Percentiles rank a stretch among this genome's conserved stretches.
Conservation (phyloP, 495 filamentous ascomycete species). For the Geopyxis carbonaria region DNA sequence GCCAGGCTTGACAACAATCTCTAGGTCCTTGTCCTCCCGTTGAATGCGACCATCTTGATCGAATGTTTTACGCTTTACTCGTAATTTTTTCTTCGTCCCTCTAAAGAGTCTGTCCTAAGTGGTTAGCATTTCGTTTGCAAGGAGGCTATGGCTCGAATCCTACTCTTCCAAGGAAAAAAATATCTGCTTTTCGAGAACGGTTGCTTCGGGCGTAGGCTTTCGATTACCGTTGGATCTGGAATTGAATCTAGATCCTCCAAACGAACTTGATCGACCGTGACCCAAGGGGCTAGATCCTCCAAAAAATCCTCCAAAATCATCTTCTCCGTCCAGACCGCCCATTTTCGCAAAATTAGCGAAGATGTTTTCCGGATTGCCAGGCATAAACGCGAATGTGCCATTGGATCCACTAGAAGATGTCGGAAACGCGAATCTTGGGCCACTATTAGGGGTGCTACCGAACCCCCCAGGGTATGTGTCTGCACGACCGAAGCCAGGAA, state of each 20-base stretch:
- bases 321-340: conserved; percentile 26
- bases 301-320: conserved; percentile 34
- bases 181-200: conserved; percentile 71
- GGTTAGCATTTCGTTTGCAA: neutral
- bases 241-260: conserved; percentile 9
- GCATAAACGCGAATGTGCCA: conserved; percentile 46
- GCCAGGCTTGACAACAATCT: conserved; percentile 87
- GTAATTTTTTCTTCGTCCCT: conserved; percentile 85
- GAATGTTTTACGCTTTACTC: conserved; percentile 89
- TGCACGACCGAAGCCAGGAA: conserved; percentile 35
- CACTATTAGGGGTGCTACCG: conserved; percentile 30
- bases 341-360: conserved; percentile 65
- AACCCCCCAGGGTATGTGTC: conserved; percentile 37
- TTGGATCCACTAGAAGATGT: conserved; percentile 5
- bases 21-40: conserved; percentile 72
- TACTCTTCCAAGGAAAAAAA: conserved; percentile 65
- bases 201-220: conserved; percentile 60
- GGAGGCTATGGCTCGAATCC: conserved; percentile 7
- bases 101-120: conserved; percentile 36
- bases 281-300: conserved; percentile 28
- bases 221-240: conserved; percentile 27
- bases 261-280: conserved; percentile 23
- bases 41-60: conserved; percentile 67
- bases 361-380: conserved; percentile 66
- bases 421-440: conserved; percentile 16